Evolutionary conservation across 2,329 filamentous ascomycete genomes (phyloP).

Genomic region (Nemania sp.): DNA sequence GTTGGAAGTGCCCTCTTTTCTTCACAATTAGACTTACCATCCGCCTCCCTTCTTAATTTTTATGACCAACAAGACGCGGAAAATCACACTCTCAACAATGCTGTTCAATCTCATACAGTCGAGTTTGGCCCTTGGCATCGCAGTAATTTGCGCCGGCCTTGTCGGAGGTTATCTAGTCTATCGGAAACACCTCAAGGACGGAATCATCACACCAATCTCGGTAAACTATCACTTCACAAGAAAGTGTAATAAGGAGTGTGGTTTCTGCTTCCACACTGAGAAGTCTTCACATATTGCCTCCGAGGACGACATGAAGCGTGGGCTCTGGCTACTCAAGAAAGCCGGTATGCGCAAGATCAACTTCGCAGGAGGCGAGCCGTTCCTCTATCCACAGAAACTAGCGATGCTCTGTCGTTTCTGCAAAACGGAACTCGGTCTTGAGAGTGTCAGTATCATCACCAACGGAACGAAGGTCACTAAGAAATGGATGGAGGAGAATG

Average conservation of each 20-base stretch:
- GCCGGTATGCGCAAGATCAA: conserved; percentile 68
- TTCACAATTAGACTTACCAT: not conserved
- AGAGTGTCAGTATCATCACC: conserved; percentile 65
- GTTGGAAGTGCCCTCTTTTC: not conserved
- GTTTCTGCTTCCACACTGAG: conserved; percentile 69
- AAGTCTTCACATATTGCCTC: conserved; percentile 59
- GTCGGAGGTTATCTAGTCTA: conserved; percentile 14
- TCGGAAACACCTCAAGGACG: conserved; percentile 2
- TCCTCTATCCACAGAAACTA: conserved; percentile 61
- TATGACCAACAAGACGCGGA: not conserved
- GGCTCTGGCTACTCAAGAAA: conserved; percentile 58
- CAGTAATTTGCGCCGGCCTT: not conserved
- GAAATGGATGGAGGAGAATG: conserved; percentile 57
- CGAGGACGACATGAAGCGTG: conserved; percentile 57
- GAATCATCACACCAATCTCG: conserved; percentile 48
- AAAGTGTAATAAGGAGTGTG: conserved; percentile 62
- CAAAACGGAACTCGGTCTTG: conserved; percentile 61
- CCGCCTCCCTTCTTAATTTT: not conserved
- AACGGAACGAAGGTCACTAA: conserved; percentile 63
- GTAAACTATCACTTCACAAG: conserved; percentile 62
- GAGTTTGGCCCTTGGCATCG: conserved; percentile 7
- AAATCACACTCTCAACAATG: conserved; percentile 21
- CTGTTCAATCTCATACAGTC: conserved; percentile 19
- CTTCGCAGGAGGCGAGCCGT: conserved; percentile 67
- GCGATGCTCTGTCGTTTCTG: conserved; percentile 59